Evolutionary conservation across 345 rosid genomes (phyloP), one percentile per base, ranked within the genome.

Genomic region (Noccaea bulbosa): DNA sequence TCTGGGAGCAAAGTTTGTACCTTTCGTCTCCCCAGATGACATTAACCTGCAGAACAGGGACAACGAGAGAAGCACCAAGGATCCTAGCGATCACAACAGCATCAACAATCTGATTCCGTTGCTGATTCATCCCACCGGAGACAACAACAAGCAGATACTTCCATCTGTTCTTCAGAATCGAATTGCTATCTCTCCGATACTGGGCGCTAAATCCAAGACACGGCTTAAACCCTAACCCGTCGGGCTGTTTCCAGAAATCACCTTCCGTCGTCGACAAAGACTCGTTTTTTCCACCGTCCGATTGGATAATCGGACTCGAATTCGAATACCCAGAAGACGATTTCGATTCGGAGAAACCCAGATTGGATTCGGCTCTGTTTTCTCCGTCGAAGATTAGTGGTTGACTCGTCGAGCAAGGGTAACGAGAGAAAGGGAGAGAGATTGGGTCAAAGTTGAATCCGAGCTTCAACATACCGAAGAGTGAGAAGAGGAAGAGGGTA

Each of bases 21-120:
- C 99, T 95, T 81, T 95, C 99, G 72, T 95, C 99, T 16, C 92
- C 96, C 99, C 99, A 95, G 32, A 95, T 90, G 82, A 92, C 96
- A 76, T 92, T 92, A 71, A 95, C 96, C 81, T 95, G 99, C 75
- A 95, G 64, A 67, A 90, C 83, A 58, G 99, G 99, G 74, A 95
- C 96, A 64, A 95, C 98, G 15, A 95, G 79, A 69, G 99, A 85
- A 82, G 99, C 99, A 4, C 96, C 98, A 55, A 95, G 96, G 32
- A 95, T 87, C 72, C 99, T 86, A 52, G 99, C 99, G 58, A 95
- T 92, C 40, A 95, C 88, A 15, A 90, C 94, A 8, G 98, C 99
- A 77, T 95, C 99, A 71, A 95, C 99, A 70, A 95, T 95, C 82
- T 92, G 98, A 81, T 95, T 95, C 82, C 97, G 76, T 75, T 95